phyloP scores from a whole-genome alignment of 768 basidiomycete genomes.

The Panaeolus cyanescens region DNA sequence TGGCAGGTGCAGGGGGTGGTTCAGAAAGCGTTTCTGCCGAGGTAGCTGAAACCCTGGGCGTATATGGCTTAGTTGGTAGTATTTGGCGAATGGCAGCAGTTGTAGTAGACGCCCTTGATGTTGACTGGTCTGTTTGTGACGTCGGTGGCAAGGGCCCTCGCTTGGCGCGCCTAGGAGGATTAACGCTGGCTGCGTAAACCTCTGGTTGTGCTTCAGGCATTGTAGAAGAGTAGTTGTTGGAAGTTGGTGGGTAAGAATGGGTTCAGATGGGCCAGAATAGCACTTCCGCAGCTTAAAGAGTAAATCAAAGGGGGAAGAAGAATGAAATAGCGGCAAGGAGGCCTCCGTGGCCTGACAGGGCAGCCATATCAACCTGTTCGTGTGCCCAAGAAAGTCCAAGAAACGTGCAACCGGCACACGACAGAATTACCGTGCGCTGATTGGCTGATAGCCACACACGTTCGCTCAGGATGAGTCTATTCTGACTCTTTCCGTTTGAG shows the following conservation, averaged over 20 bases:
- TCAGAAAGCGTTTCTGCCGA: constrained; percentile 4
- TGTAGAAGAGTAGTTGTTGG: not conserved
- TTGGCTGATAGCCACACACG: constrained; percentile 20
- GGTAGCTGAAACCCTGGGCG: constrained; percentile 12
- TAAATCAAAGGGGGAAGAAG: not conserved
- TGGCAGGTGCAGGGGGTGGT: constrained; percentile 33
- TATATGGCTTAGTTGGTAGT: constrained; percentile 11
- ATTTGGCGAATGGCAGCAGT: not conserved
- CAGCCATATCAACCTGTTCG: not conserved
- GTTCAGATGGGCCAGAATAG: not conserved
- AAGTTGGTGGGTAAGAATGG: not conserved
- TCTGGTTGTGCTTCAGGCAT: constrained; percentile 19
- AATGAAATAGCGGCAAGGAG: not conserved
- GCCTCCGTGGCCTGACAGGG: not conserved
- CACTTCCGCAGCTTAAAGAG: not conserved
- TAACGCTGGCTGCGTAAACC: constrained; percentile 35
- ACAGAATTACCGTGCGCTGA: constrained; percentile 12
- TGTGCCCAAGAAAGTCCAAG: constrained; percentile 9
- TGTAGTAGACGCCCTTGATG: constrained; percentile 7
- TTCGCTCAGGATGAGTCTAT: constrained; percentile 9
- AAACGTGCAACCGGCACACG: constrained; percentile 27
- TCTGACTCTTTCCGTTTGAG: not conserved
- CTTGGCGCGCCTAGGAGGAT: constrained; percentile 41
- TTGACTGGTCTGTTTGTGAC: constrained; percentile 7
- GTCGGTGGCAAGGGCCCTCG: constrained; percentile 20